These are phyloP conservation scores for Trametes cubensis DNA, from an alignment of 768 basidiomycete species.

Conservation along the genomic window DNA sequence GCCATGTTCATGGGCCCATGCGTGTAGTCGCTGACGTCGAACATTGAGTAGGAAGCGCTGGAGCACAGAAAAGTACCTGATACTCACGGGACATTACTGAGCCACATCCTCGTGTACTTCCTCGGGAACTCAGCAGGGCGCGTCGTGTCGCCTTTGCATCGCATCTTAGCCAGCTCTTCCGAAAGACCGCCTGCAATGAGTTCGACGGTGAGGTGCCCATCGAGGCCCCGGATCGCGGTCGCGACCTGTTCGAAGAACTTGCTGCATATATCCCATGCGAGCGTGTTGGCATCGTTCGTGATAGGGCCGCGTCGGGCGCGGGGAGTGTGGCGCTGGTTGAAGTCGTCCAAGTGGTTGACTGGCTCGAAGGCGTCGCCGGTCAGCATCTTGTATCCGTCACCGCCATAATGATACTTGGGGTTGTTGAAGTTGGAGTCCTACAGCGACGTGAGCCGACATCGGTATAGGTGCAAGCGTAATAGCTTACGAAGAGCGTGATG, in stretches of 20 bases:
- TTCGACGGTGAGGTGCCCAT: conserved; percentile 25
- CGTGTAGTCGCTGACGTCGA: conserved; percentile 35
- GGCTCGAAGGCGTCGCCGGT: too few relatives aligned
- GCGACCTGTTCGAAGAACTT: too few relatives aligned
- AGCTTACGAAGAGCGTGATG: too few relatives aligned
- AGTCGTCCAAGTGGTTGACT: too few relatives aligned
- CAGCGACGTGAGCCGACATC: too few relatives aligned
- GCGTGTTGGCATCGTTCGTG: background rate
- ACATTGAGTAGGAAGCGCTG: background rate
- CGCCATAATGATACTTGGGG: too few relatives aligned
- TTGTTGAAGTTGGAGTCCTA: too few relatives aligned
- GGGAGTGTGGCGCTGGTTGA: too few relatives aligned
- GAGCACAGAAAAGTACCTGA: background rate
- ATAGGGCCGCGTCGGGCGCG: background rate
- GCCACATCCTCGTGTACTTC: conserved; percentile 38
- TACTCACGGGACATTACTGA: conserved; percentile 40
- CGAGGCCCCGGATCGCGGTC: too few relatives aligned
- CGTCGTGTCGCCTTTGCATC: conserved; percentile 28
- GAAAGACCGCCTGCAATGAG: conserved; percentile 35
- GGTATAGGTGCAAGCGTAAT: too few relatives aligned
- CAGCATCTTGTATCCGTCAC: too few relatives aligned
- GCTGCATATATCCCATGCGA: too few relatives aligned
- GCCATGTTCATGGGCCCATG: conserved; percentile 36
- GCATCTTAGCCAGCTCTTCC: conserved; percentile 36
- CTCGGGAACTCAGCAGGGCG: conserved; percentile 35